phyloP scores from a whole-genome alignment of 352 stramenopile species.

The Globisporangium paddicum region DNA sequence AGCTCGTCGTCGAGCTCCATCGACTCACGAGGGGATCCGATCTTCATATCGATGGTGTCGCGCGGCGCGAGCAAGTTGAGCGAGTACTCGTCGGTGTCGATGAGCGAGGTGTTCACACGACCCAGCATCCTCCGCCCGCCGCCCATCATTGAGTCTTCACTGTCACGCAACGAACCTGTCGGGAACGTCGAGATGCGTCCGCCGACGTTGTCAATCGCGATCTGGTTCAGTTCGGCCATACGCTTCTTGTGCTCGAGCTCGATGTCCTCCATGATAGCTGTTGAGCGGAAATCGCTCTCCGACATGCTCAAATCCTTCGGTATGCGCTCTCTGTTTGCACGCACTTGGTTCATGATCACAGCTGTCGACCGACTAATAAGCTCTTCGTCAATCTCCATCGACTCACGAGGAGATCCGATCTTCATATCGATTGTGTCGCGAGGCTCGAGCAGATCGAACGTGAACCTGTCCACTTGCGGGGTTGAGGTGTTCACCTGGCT shows the following conservation, averaged over 20 bases:
- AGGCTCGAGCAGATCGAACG: constrained; percentile 14
- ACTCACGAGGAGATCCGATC: constrained; percentile 17
- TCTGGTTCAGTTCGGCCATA: constrained; percentile 53
- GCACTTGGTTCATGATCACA: constrained; percentile 42
- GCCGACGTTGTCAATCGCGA: constrained; percentile 41
- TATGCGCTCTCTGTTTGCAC: constrained; percentile 24
- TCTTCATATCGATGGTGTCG: constrained; percentile 9
- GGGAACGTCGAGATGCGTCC: constrained; percentile 33
- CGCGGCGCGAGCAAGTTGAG: constrained; percentile 13
- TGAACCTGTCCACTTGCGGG: constrained; percentile 12
- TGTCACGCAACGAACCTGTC: not conserved
- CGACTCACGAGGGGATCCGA: constrained; percentile 17
- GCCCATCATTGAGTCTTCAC: constrained; percentile 2
- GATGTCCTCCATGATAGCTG: constrained; percentile 33
- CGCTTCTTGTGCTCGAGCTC: constrained; percentile 39
- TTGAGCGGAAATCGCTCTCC: constrained; percentile 20
- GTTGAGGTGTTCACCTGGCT: constrained; percentile 7
- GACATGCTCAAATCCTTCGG: constrained; percentile 5
- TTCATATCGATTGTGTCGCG: constrained; percentile 9
- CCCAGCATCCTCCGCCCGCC: not conserved
- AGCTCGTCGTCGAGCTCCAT: constrained; percentile 39
- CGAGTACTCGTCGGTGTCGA: constrained; percentile 18
- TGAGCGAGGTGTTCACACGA: constrained; percentile 7
- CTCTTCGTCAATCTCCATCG: constrained; percentile 32
- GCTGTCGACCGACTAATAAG: constrained; percentile 43